Evolutionary conservation across 306 rosid genomes (phyloP).

Genomic region (Trichosanthes truncata): DNA sequence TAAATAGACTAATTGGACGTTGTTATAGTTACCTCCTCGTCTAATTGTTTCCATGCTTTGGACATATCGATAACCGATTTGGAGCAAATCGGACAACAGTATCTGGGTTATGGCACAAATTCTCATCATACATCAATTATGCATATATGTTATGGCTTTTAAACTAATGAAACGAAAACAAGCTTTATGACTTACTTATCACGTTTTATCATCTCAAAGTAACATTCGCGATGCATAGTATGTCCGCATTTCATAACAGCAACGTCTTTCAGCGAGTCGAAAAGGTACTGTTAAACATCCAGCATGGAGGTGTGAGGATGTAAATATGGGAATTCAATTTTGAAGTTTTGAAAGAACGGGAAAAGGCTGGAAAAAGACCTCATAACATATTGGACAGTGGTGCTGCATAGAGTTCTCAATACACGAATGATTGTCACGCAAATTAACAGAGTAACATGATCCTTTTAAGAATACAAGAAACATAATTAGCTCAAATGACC

Average conservation of each 20-base stretch:
- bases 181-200: constrained; percentile 46
- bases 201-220: constrained; percentile 59
- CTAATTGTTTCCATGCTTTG: constrained; percentile 71
- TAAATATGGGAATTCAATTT: not conserved
- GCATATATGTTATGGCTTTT: not conserved
- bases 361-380: constrained; percentile 40
- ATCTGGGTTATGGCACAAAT: constrained; percentile 33
- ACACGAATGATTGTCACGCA: constrained; percentile 78
- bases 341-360: not conserved
- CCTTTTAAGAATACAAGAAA: constrained; percentile 22
- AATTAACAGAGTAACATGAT: constrained; percentile 61
- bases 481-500: not conserved
- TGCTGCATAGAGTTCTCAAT: constrained; percentile 96
- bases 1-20: not conserved
- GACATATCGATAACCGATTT: constrained; percentile 84
- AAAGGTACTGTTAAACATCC: constrained; percentile 53
- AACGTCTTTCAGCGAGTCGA: constrained; percentile 71
- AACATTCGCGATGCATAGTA: constrained; percentile 87
- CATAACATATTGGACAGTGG: constrained; percentile 95
- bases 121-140: not conserved
- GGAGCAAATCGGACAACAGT: constrained; percentile 88
- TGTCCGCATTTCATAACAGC: constrained; percentile 93
- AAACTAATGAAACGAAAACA: not conserved
- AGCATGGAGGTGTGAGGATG: constrained; percentile 8
- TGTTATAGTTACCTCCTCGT: constrained; percentile 63